Conservation (phyloP, 805 yeast species). For the Ogataea methylovora region DNA sequence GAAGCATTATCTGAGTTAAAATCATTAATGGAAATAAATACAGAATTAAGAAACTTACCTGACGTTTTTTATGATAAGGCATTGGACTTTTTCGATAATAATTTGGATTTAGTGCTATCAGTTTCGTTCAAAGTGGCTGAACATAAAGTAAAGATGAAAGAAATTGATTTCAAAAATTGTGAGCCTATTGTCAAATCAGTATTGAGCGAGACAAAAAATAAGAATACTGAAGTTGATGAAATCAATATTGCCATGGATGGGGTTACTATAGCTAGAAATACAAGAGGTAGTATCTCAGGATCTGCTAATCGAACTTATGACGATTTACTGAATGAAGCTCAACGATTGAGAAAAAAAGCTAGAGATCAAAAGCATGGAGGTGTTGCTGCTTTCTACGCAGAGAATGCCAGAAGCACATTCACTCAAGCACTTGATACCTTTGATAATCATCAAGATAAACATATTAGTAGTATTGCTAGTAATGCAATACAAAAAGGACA, state of each 20-base stretch:
- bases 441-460: constrained; percentile 4
- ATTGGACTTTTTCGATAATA: constrained; percentile 37
- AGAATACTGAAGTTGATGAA: too few species aligned
- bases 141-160: too few species aligned
- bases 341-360: constrained; percentile 5
- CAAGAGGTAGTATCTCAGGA: too few species aligned
- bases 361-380: constrained; percentile 1
- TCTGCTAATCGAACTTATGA: too few species aligned
- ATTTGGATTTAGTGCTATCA: constrained; percentile 29
- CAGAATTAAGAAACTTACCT: constrained; percentile 26
- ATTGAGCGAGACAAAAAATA: too few species aligned
- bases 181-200: background rate
- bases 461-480: background rate
- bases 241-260: too few species aligned
- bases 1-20: constrained; percentile 24
- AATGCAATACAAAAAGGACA: constrained; percentile 11
- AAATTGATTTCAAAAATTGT: constrained; percentile 18
- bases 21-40: constrained; percentile 25
- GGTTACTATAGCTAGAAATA: too few species aligned
- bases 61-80: constrained; percentile 32
- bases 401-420: constrained; percentile 3
- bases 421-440: constrained; percentile 9
- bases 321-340: constrained; percentile 2
- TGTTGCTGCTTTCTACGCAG: constrained; percentile 5
- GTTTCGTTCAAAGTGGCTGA: constrained; percentile 24